Percentiles rank a stretch among this genome's conserved stretches.
These are phyloP conservation scores for Acephala macrosclerotiorum DNA, from an alignment of 2,329 filamentous ascomycete genomes.

Conservation along the genomic window DNA sequence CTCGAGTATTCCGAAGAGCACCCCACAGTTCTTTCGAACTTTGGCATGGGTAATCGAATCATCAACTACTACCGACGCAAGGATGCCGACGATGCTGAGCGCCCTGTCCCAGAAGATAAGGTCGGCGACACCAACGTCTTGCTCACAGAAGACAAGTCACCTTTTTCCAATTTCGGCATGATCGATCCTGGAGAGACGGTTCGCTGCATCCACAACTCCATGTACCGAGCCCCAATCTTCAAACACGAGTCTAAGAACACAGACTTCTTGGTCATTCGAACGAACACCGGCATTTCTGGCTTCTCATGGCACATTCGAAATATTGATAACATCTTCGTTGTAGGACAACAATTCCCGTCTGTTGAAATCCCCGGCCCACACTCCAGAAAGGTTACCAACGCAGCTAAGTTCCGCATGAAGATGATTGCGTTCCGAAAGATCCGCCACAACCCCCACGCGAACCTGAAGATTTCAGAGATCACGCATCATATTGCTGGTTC, in stretches of 20 bases:
- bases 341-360: slow-evolving; percentile 91
- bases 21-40: slow-evolving; percentile 90
- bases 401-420: slow-evolving; percentile 95
- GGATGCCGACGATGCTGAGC: slow-evolving; percentile 62
- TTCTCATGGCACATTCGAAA: slow-evolving; percentile 84
- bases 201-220: slow-evolving; percentile 90
- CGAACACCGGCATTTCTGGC: slow-evolving; percentile 79
- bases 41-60: slow-evolving; percentile 94
- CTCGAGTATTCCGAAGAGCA: slow-evolving; percentile 97
- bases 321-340: slow-evolving; percentile 88
- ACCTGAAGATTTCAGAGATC: slow-evolving; percentile 81
- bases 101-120: slow-evolving; percentile 60
- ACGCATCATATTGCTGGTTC: slow-evolving; percentile 93
- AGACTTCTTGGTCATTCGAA: slow-evolving; percentile 89
- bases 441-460: slow-evolving; percentile 73
- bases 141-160: slow-evolving; percentile 92
- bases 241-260: slow-evolving; percentile 78
- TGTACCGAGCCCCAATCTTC: slow-evolving; percentile 95
- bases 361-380: slow-evolving; percentile 93
- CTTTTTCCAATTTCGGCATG: slow-evolving; percentile 93
- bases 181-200: slow-evolving; percentile 91
- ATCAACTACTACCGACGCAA: slow-evolving; percentile 97
- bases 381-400: slow-evolving; percentile 93
- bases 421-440: slow-evolving; percentile 95
- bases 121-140: slow-evolving; percentile 90